Conservation (phyloP, 306 rosid species). For the Castanea sativa region DNA sequence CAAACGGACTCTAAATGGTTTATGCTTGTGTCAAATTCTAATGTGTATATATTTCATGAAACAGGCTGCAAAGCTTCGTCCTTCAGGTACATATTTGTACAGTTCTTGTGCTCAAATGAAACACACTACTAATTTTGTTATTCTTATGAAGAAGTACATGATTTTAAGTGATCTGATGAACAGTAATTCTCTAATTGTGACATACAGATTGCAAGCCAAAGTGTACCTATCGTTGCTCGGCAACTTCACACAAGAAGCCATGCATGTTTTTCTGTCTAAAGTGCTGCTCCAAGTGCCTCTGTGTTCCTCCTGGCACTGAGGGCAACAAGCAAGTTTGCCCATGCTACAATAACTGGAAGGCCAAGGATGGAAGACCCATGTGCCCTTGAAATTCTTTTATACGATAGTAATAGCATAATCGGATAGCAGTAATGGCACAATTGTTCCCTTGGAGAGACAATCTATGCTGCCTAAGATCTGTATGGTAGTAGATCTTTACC, state of each 20-base stretch:
- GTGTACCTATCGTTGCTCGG: conserved; percentile 73
- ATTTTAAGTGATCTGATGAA: background rate
- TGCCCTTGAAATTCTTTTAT: conserved; percentile 55
- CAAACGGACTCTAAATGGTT: too few relatives aligned
- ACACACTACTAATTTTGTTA: background rate
- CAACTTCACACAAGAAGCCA: conserved; percentile 87
- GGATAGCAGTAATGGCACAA: background rate
- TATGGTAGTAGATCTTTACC: background rate
- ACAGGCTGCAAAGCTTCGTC: conserved; percentile 57
- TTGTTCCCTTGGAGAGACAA: background rate
- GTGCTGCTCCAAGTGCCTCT: conserved; percentile 71
- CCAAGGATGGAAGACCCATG: conserved; percentile 79
- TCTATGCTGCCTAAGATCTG: too few relatives aligned
- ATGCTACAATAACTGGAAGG: conserved; percentile 95
- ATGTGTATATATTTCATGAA: background rate
- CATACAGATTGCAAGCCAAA: conserved; percentile 57
- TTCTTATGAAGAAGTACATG: background rate
- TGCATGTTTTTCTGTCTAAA: conserved; percentile 91
- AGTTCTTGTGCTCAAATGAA: background rate
- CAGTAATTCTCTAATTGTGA: background rate
- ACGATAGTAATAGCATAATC: background rate
- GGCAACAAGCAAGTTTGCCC: conserved; percentile 81
- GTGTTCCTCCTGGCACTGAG: conserved; percentile 80
- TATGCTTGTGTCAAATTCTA: background rate
- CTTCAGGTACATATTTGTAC: conserved; percentile 38